Evolutionary conservation across 495 filamentous ascomycete species (phyloP).

Genomic region (Immersiella caudata): DNA sequence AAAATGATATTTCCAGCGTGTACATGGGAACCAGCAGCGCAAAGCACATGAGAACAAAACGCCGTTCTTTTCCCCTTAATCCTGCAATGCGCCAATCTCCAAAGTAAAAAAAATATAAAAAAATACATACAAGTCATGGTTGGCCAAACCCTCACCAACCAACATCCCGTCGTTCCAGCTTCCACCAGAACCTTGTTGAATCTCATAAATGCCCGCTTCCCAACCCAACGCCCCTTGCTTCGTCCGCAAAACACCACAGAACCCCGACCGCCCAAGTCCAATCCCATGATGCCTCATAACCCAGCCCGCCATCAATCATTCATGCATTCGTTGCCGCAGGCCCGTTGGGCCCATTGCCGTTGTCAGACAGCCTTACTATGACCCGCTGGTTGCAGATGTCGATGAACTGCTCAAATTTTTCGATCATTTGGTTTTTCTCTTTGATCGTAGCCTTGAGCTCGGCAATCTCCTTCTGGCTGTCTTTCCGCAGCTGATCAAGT

Average conservation of each 20-base stretch:
- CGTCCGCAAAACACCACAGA: background rate
- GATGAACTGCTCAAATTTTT: conserved; percentile 62
- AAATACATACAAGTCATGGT: conserved; percentile 9
- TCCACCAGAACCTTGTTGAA: background rate
- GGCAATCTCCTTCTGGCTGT: conserved; percentile 53
- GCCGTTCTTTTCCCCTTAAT: conserved; percentile 4
- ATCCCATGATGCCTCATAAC: conserved; percentile 12
- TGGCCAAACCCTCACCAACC: conserved; percentile 8
- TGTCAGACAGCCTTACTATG: conserved; percentile 47
- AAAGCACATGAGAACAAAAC: background rate
- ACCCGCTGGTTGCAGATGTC: conserved; percentile 62
- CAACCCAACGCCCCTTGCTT: background rate
- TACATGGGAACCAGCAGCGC: background rate
- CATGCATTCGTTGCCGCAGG: conserved; percentile 7
- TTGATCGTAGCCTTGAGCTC: conserved; percentile 50
- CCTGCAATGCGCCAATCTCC: conserved; percentile 15
- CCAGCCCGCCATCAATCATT: conserved; percentile 3
- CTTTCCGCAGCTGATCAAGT: conserved; percentile 47
- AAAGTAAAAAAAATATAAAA: background rate
- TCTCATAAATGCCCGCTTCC: background rate
- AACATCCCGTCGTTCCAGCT: background rate
- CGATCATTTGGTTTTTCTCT: conserved; percentile 57
- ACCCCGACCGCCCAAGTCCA: background rate
- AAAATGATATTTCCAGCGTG: background rate
- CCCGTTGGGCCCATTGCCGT: background rate